Evolutionary conservation across 2,329 filamentous ascomycete genomes (phyloP), one percentile per base, ranked within the genome.

Genomic region (Orbilia quercus): DNA sequence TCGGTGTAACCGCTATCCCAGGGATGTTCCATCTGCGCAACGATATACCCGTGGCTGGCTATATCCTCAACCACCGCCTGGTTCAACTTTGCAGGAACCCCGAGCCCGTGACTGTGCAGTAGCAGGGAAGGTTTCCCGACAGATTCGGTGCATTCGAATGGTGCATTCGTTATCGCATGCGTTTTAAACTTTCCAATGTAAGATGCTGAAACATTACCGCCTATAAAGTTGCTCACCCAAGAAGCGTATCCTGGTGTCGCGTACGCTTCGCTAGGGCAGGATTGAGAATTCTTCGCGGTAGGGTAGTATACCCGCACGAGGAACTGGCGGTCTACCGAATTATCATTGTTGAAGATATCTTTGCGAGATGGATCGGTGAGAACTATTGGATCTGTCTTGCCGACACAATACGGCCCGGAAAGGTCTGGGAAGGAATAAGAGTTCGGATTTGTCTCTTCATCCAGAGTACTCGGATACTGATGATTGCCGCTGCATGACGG

Each of bases 301-400:
- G 65, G 65, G 31, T 70, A 70, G 16, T 70, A 70, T 16, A 62
- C 45, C 2, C 42, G 65, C 40, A 70, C 18, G 5, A 62, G 31
- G n/a, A 70, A 50, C n/a, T 70, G 38, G 9, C 55, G 65, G 16
- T 25, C 12, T 7, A 38, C 48, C 2, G 45, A 31, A 3, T 34
- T 54, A 38, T 62, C 47, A 22, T 45, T 53, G 40, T 50, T 62
- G 44, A 70, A 55, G 20, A 50, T 34, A 7, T 62, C 55, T 44
- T 55, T 70, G 38, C 65, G 65, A 6, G 55, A 47, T 12, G 62
- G 34, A n/a, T 70, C 65, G 18, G 65, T 70, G 18, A 70, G 47
- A 40, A 70, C 55, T 20, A 70, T 48, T 2, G 65, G 65, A 20
- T n/a, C 9, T 7, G 65, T 70, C 18, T 55, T 62, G 18, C 55